Evolutionary conservation across 2,329 filamentous ascomycete genomes (phyloP), one percentile per base, ranked within the genome.

Genomic region (Aspergillus intermedius): DNA sequence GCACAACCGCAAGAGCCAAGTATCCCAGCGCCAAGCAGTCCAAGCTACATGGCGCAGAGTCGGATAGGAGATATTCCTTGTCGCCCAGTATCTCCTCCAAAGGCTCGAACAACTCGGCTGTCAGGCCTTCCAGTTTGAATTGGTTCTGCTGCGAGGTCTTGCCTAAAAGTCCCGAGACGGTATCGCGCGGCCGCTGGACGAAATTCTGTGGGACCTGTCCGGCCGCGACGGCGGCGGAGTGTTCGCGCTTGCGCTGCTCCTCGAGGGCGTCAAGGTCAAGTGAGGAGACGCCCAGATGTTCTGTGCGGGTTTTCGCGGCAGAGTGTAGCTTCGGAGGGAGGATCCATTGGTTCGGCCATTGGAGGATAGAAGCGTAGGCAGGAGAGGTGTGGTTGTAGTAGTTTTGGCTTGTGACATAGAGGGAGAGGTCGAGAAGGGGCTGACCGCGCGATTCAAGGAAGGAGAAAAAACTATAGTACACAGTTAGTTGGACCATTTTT

Each of bases 401-500:
- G 73, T 97, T 96, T 54, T 89, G 82, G 49, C 86, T 88, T 28
- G 90, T 93, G 54, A 93, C 86, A 68, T 94, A 97, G 58, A 97
- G 84, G 45, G 84, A 91, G 49, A 96, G 82, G 59, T 94, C 87
- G 59, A 96, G 68, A 51, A 97, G 80, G 28, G 86, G 82, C 44
- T 84, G 82, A n/a, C 86, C 88, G 50, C 85, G 83, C 22, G 83
- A 80, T 64, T 83, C 77, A 57, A 96, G 73, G 68, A 91, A 91
- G 53, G 87, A 80, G 32, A 80, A 75, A 69, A 70, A 72, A 19
- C 68, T 68, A 53, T 35, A 49, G 42, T 39, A 44, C 17, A 7
- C 17, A 13, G n/a, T 23, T 21, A 22, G 30, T 23, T 19, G 3
- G 8, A 30, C 17, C 35, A 48, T 28, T 48, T 46, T 52, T 45